Conservation (phyloP, 345 rosid species). For the Punica granatum region DNA sequence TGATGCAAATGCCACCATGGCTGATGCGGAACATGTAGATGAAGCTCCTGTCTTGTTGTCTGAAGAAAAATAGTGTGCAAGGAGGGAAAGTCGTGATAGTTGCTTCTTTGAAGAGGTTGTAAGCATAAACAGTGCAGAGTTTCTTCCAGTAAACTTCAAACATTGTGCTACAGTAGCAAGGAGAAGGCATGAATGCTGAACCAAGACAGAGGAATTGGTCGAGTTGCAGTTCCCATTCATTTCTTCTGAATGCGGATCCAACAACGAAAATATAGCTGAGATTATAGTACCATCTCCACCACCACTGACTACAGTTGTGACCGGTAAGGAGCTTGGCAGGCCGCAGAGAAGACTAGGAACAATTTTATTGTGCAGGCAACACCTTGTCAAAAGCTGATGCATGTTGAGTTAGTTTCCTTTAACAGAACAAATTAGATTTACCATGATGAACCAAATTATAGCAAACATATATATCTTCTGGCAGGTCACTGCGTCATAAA, state of each 20-base stretch:
- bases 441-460: not conserved
- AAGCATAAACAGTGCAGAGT: constrained; percentile 76
- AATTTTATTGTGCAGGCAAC: constrained; percentile 73
- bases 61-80: constrained; percentile 59
- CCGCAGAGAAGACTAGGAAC: constrained; percentile 82
- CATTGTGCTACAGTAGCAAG: constrained; percentile 79
- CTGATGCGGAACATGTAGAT: constrained; percentile 66
- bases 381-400: constrained; percentile 79
- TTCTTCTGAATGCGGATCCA: constrained; percentile 55
- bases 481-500: not conserved
- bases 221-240: constrained; percentile 47
- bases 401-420: constrained; percentile 10
- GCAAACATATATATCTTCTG: not conserved
- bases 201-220: constrained; percentile 44
- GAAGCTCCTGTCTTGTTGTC: constrained; percentile 52
- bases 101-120: constrained; percentile 86
- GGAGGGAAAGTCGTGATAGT: constrained; percentile 64
- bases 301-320: constrained; percentile 75
- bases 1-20: constrained; percentile 91
- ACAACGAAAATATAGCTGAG: constrained; percentile 68
- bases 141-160: constrained; percentile 78
- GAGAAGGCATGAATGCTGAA: constrained; percentile 57
- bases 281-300: constrained; percentile 92
- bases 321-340: constrained; percentile 80
- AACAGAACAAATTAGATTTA: constrained; percentile 1